Evolutionary conservation across 2,329 filamentous ascomycete species (phyloP).

Genomic region (Penicillium brevicompactum): DNA sequence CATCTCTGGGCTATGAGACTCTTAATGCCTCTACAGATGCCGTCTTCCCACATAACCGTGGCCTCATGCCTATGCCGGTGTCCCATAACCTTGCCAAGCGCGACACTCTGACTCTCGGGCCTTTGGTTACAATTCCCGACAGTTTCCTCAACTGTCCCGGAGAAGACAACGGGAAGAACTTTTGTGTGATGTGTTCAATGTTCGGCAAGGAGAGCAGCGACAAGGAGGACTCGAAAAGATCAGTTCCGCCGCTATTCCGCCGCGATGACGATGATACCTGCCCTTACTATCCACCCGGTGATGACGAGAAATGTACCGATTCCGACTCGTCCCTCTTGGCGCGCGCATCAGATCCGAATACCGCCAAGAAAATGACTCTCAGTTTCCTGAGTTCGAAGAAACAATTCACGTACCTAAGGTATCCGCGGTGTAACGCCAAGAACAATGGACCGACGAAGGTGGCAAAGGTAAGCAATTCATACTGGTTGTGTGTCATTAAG

Average conservation of each 20-base stretch:
- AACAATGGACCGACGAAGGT: constrained; percentile 7
- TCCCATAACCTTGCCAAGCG: constrained; percentile 3
- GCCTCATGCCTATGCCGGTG: constrained; percentile 1
- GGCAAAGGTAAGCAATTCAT: constrained; percentile 6
- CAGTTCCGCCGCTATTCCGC: not conserved
- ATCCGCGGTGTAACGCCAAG: constrained; percentile 13
- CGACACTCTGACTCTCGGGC: constrained; percentile 9
- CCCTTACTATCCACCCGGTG: constrained; percentile 4
- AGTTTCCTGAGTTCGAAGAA: constrained; percentile 1
- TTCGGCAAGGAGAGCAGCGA: constrained; percentile 4
- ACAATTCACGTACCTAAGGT: constrained; percentile 7
- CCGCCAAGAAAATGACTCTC: constrained; percentile 7
- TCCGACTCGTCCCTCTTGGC: constrained; percentile 1
- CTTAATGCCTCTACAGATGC: not conserved
- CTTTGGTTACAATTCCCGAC: constrained; percentile 9
- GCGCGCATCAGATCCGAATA: constrained; percentile 1
- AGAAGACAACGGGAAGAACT: constrained; percentile 1
- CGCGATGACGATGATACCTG: constrained; percentile 6
- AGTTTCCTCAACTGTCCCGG: constrained; percentile 12
- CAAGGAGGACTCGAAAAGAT: constrained; percentile 1
- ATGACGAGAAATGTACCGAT: constrained; percentile 5
- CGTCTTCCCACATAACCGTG: not conserved
- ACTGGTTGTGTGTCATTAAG: not conserved
- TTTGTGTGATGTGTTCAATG: constrained; percentile 12
- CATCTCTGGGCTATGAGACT: constrained; percentile 2